Percentiles rank a stretch among this genome's conserved stretches.
phyloP scores from a whole-genome alignment of 73 alveolate genomes.

The Tetrahymena malaccensis region DNA sequence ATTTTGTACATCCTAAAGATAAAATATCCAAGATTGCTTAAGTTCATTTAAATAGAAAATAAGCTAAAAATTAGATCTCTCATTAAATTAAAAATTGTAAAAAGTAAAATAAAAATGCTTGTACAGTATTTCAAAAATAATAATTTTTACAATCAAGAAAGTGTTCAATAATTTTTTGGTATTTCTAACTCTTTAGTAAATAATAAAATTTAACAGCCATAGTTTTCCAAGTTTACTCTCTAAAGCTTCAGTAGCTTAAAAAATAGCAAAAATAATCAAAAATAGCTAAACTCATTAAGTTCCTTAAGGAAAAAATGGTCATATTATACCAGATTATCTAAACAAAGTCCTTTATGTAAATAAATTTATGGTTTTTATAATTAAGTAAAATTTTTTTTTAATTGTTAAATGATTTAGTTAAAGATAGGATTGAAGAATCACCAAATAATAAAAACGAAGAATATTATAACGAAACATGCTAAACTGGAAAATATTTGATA shows the following conservation, averaged over 20 bases:
- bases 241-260: no score
- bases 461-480: no score
- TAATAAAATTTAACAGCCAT: neutral
- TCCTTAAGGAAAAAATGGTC: neutral
- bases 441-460: no score
- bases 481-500: no score
- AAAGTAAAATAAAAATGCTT: neutral
- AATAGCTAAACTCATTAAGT: neutral
- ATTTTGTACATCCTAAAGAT: no score
- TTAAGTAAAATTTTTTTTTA: no score
- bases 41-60: no score
- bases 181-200: neutral
- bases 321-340: neutral
- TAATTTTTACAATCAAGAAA: neutral
- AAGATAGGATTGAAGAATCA: no score
- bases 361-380: no score
- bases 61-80: neutral
- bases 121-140: neutral
- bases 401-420: no score
- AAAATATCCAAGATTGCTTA: neutral
- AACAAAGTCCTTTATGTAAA: neutral
- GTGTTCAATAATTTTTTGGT: neutral
- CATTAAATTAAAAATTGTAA: neutral
- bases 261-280: no score
- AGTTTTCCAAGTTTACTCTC: neutral